Evolutionary conservation across 306 rosid species (phyloP).

Genomic region (Cotoneaster glaucophyllus): DNA sequence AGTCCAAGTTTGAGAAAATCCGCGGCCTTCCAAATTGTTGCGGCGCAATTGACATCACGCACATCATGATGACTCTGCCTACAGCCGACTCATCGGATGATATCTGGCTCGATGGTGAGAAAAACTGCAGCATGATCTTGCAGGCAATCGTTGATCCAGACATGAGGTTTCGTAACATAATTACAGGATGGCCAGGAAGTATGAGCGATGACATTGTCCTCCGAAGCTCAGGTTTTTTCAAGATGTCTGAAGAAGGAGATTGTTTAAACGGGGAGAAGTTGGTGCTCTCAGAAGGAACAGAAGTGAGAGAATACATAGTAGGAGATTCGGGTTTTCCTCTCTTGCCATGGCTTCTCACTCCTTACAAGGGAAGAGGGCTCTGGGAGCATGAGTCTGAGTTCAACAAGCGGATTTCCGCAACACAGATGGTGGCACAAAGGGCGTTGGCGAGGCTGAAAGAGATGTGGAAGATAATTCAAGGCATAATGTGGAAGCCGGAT

Average conservation of each 20-base stretch:
- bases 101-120: constrained; percentile 71
- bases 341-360: constrained; percentile 82
- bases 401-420: constrained; percentile 51
- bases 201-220: constrained; percentile 56
- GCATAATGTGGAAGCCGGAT: constrained; percentile 89
- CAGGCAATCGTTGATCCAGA: constrained; percentile 81
- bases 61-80: constrained; percentile 82
- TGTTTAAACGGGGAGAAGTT: constrained; percentile 43
- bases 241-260: constrained; percentile 50
- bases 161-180: constrained; percentile 66
- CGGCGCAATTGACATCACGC: constrained; percentile 80
- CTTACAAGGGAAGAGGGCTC: constrained; percentile 52
- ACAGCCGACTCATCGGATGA: constrained; percentile 35
- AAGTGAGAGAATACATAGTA: constrained; percentile 52
- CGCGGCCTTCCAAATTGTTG: constrained; percentile 75
- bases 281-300: constrained; percentile 39
- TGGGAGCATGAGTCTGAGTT: constrained; percentile 44
- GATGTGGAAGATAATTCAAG: constrained; percentile 73
- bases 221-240: constrained; percentile 54
- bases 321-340: constrained; percentile 78
- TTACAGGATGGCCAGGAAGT: constrained; percentile 93
- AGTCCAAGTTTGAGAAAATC: constrained; percentile 59
- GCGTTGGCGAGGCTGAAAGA: constrained; percentile 76
- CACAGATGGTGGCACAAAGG: constrained; percentile 62
- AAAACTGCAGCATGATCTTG: constrained; percentile 85